phyloP scores from a whole-genome alignment of 768 basidiomycete genomes.

The Boletus speciosus region DNA sequence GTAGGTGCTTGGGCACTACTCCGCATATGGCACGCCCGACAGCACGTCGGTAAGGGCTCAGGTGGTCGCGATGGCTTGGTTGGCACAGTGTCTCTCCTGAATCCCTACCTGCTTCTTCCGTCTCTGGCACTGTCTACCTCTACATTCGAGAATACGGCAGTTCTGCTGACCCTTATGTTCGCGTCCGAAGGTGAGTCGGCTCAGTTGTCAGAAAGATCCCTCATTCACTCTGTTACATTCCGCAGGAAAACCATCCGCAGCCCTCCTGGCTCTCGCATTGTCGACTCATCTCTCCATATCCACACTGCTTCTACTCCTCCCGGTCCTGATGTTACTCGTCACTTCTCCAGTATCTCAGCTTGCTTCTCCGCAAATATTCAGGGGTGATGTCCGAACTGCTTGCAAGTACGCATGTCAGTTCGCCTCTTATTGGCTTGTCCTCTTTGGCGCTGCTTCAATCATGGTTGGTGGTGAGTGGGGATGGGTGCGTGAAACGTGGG shows the following conservation, averaged over 20 bases:
- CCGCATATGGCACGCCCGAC: slow-evolving; percentile 63
- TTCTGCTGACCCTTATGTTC: slow-evolving; percentile 64
- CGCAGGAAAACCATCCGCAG: slow-evolving; percentile 54
- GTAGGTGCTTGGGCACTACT: slow-evolving; percentile 66
- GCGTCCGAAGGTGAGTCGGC: slow-evolving; percentile 56
- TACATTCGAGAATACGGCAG: slow-evolving; percentile 72
- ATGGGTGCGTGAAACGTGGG: slow-evolving; percentile 85
- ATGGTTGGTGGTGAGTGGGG: slow-evolving; percentile 56
- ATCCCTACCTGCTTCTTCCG: slow-evolving; percentile 81
- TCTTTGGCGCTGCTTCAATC: slow-evolving; percentile 46
- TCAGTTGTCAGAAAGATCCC: neutral
- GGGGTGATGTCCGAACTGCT: slow-evolving; percentile 4
- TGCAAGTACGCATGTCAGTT: slow-evolving; percentile 46
- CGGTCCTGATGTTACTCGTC: slow-evolving; percentile 63
- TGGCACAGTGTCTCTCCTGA: slow-evolving; percentile 69
- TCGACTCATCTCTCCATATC: slow-evolving; percentile 72
- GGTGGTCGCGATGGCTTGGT: slow-evolving; percentile 58
- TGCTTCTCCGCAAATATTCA: slow-evolving; percentile 50
- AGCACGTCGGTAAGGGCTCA: slow-evolving; percentile 37
- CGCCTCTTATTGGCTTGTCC: slow-evolving; percentile 42
- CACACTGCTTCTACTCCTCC: slow-evolving; percentile 61
- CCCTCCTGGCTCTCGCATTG: slow-evolving; percentile 67
- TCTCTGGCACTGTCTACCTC: slow-evolving; percentile 81
- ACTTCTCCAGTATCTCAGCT: slow-evolving; percentile 63
- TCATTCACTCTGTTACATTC: neutral